Conservation (phyloP, 768 basidiomycete species). For the Lanmaoa pseudosensibilis region DNA sequence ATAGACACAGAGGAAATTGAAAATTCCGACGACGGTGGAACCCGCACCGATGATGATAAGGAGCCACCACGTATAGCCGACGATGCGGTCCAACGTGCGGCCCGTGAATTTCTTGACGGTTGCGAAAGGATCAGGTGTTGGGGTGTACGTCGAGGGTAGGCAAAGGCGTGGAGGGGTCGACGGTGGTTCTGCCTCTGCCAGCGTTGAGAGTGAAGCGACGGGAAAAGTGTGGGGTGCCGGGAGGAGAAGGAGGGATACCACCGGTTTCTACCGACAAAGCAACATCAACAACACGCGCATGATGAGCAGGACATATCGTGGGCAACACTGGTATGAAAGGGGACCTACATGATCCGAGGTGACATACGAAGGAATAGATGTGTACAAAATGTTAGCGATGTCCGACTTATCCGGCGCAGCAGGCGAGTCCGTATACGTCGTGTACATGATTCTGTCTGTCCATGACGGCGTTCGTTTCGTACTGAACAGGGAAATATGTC, state of each 20-base stretch:
- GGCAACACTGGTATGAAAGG: background rate
- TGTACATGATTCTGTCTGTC: conserved; percentile 91
- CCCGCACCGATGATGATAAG: conserved; percentile 77
- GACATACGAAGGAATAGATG: conserved; percentile 78
- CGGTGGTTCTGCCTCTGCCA: conserved; percentile 26
- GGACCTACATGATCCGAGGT: conserved; percentile 83
- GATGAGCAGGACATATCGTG: background rate
- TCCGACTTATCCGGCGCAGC: conserved; percentile 48
- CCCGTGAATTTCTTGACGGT: conserved; percentile 64
- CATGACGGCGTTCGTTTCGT: conserved; percentile 79
- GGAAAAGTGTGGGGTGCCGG: conserved; percentile 40
- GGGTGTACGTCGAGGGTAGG: conserved; percentile 52
- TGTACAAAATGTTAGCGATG: conserved; percentile 71
- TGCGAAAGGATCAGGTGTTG: conserved; percentile 54
- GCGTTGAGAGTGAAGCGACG: conserved; percentile 11
- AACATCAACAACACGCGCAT: background rate
- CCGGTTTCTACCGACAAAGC: conserved; percentile 66
- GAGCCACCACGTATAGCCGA: conserved; percentile 81
- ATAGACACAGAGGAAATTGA: conserved; percentile 70
- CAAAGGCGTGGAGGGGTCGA: conserved; percentile 41
- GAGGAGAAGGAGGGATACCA: conserved; percentile 71
- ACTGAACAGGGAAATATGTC: conserved; percentile 35
- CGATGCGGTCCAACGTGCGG: conserved; percentile 62
- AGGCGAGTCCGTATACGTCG: conserved; percentile 68
- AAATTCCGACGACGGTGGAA: conserved; percentile 63